Percentiles rank a stretch among this genome's conserved stretches.
Conservation (phyloP, 2,329 filamentous ascomycete species). For the Colletotrichum graminicola region DNA sequence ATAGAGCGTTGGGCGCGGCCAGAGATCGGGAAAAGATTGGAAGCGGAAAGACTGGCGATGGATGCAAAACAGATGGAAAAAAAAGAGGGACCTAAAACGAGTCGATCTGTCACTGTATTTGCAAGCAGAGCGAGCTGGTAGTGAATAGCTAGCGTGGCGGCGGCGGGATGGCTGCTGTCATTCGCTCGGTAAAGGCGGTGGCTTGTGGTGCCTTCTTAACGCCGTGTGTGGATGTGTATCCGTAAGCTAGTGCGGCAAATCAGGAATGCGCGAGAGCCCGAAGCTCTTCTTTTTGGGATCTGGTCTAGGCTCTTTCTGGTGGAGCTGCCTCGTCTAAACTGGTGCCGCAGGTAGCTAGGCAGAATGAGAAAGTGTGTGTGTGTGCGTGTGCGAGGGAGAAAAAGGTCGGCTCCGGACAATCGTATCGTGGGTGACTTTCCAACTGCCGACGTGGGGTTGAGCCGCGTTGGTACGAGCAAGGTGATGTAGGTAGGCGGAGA, state of each 20-base stretch:
- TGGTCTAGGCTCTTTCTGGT: conserved; percentile 24
- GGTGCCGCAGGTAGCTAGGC: conserved; percentile 15
- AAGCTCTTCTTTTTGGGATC: conserved; percentile 20
- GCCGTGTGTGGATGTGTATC: conserved; percentile 22
- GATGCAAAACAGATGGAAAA: conserved; percentile 6
- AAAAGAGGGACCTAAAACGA: conserved; percentile 1
- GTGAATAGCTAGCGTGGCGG: conserved; percentile 32
- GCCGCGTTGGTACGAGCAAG: background rate
- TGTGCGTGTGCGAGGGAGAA: background rate
- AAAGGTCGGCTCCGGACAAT: background rate
- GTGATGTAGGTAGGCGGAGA: background rate
- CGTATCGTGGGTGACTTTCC: background rate
- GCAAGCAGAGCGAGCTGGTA: conserved; percentile 25
- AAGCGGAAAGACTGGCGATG: background rate
- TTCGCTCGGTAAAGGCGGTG: conserved; percentile 36
- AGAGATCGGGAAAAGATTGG: background rate
- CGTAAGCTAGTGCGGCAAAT: conserved; percentile 11
- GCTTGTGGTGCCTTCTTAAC: conserved; percentile 36
- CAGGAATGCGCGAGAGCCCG: conserved; percentile 18
- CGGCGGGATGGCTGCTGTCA: conserved; percentile 25
- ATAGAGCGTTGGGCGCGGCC: background rate
- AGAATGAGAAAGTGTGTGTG: background rate
- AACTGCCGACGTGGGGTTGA: background rate
- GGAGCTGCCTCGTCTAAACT: conserved; percentile 20
- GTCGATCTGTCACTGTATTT: conserved; percentile 31